Percentiles rank a stretch among this genome's conserved stretches.
These are phyloP conservation scores for Anisogramma anomala DNA, from an alignment of 2,329 filamentous ascomycete genomes.

Conservation along the genomic window DNA sequence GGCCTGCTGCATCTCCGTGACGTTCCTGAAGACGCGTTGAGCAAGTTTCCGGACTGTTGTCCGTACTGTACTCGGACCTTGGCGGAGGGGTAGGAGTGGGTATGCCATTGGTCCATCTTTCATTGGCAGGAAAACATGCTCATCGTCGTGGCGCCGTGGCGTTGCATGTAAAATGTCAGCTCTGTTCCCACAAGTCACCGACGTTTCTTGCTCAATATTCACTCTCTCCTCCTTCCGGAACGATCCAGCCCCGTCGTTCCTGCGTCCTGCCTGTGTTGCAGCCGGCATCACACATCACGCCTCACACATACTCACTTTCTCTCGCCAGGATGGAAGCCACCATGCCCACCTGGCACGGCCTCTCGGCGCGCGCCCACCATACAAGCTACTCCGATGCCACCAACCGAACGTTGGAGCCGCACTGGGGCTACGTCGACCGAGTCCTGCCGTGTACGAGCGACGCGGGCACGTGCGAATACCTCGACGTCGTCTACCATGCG, in stretches of 20 bases:
- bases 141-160: neutral
- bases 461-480: slow-evolving; percentile 35
- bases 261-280: too few relatives aligned
- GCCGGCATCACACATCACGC: too few relatives aligned
- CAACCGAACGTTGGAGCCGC: slow-evolving; percentile 22
- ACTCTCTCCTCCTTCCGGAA: neutral
- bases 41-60: slow-evolving; percentile 1
- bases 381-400: slow-evolving; percentile 29
- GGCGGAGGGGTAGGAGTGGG: neutral
- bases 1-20: neutral
- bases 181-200: too few relatives aligned
- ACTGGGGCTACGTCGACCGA: slow-evolving; percentile 38
- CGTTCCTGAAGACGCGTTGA: neutral
- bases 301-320: too few relatives aligned
- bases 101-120: neutral
- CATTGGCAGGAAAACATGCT: slow-evolving; percentile 2
- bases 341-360: slow-evolving; percentile 15
- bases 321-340: neutral
- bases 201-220: neutral
- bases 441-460: slow-evolving; percentile 35
- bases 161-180: too few relatives aligned
- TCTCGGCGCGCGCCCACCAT: slow-evolving; percentile 23
- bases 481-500: slow-evolving; percentile 38
- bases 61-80: too few relatives aligned
- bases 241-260: neutral